Base-by-base conservation (phyloP, 768 basidiomycete genomes). In the Cyclocybe cylindracea region DNA sequence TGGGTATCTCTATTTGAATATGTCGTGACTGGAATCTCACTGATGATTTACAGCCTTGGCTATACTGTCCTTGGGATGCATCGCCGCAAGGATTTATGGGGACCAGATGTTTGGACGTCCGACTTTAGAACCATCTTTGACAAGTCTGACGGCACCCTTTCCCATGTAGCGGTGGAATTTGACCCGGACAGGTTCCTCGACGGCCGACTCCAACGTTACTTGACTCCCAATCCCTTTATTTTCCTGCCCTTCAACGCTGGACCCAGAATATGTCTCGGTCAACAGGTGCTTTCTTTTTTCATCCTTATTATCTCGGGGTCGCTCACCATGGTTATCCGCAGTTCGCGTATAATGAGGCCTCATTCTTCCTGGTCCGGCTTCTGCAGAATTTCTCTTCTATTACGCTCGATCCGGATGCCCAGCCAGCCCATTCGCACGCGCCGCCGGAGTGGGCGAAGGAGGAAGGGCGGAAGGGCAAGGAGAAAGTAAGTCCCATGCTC, bases 141-240 rank as follows among this genome's bases (percentile, higher is more conserved):
- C 19, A 40, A 32, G 8, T 5, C 13, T 29, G 14, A 44, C 18
- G 34, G 10, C 16, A 16, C 16, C 16, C 35, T 8, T 7, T 44
- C 16, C 16, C 31, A 2, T 14, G 10, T 42, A 82, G 82, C 83
- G n/a, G 64, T 75, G 10, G 57, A 68, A 52, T 87, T 86, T 58
- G 84, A 86, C 58, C 86, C 86, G 0, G 79, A 85, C 52, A 72
- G 85, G 1, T 87, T 85, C 72, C 61, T 87, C 32, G 85, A 87
- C 52, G 74, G 78, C 29, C 70, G 84, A 1, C 53, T 83, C 31
- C 69, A 75, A 4, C 81, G 78, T 55, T 82, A 84, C 54, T 60
- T 82, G 45, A 75, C 70, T 0, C 70, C 77, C 5, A 81, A 83
- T 58, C 82, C 83, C 0, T 81, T 75, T 70, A 77, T 79, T 31